Evolutionary conservation across 148 eudicot genomes (phyloP).

Genomic region (Rhododendron griersonianum): DNA sequence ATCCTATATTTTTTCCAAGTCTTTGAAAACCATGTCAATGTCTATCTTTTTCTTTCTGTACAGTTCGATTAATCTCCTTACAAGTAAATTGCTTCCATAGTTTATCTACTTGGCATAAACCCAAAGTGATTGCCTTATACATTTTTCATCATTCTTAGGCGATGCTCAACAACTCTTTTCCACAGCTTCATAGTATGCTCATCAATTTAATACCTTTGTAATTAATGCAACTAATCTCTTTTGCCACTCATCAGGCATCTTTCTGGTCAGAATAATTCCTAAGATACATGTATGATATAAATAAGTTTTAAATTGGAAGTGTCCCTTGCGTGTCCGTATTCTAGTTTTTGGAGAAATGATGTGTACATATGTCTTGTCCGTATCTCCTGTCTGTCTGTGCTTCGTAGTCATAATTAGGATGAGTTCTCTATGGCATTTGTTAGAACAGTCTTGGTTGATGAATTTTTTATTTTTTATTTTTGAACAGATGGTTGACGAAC

Average conservation of each 20-base stretch:
- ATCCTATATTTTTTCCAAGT: neutral
- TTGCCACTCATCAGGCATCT: neutral
- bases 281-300: neutral
- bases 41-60: neutral
- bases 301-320: neutral
- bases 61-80: neutral
- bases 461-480: too few species aligned
- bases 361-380: neutral
- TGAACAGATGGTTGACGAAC: neutral
- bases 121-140: neutral
- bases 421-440: neutral
- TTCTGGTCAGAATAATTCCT: neutral
- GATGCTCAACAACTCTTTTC: neutral
- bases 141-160: neutral
- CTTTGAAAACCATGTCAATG: neutral
- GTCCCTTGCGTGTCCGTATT: neutral
- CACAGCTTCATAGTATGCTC: neutral
- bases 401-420: neutral
- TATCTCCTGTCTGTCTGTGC: neutral
- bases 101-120: neutral
- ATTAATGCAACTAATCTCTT: neutral
- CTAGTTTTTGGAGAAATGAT: neutral
- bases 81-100: neutral
- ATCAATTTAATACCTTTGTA: neutral
- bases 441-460: neutral